A percentile compares a stretch with the other conserved stretches of the same genome.
Evolutionary conservation across 345 rosid species (phyloP).

Genomic region (Salix udensis): DNA sequence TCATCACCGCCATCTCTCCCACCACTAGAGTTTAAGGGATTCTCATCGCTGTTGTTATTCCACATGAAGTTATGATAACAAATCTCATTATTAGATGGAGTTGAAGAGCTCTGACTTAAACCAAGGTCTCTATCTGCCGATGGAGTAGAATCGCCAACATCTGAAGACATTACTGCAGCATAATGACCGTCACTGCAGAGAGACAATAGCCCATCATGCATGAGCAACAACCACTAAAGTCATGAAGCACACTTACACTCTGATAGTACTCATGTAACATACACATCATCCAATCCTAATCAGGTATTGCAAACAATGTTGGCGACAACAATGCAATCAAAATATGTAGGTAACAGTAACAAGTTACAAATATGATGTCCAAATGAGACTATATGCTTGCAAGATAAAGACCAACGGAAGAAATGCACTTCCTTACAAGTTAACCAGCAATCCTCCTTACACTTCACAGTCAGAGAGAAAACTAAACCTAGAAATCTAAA

Average conservation of each 20-base stretch:
- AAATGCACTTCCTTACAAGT: not conserved
- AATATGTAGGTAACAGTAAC: not conserved
- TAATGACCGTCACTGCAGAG: constrained; percentile 38
- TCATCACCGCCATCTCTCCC: constrained; percentile 48
- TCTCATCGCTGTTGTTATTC: constrained; percentile 47
- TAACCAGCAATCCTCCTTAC: not conserved
- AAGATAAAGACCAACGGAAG: not conserved
- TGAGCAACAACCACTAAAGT: not conserved
- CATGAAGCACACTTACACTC: not conserved
- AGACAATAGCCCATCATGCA: constrained; percentile 10
- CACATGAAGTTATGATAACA: constrained; percentile 58
- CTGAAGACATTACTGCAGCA: constrained; percentile 26
- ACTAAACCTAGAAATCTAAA: not conserved
- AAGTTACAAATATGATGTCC: not conserved
- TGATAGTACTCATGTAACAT: not conserved
- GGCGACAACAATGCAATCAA: not conserved
- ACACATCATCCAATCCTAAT: not conserved
- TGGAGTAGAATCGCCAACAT: constrained; percentile 38
- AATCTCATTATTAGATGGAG: constrained; percentile 36
- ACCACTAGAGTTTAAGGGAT: constrained; percentile 28
- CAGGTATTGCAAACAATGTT: not conserved
- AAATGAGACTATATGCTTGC: not conserved
- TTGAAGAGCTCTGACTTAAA: constrained; percentile 32
- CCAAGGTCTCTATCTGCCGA: constrained; percentile 27
- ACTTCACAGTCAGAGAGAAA: not conserved